Conservation (phyloP, 176 grass and related monocot species). For the Carex cristatella region DNA sequence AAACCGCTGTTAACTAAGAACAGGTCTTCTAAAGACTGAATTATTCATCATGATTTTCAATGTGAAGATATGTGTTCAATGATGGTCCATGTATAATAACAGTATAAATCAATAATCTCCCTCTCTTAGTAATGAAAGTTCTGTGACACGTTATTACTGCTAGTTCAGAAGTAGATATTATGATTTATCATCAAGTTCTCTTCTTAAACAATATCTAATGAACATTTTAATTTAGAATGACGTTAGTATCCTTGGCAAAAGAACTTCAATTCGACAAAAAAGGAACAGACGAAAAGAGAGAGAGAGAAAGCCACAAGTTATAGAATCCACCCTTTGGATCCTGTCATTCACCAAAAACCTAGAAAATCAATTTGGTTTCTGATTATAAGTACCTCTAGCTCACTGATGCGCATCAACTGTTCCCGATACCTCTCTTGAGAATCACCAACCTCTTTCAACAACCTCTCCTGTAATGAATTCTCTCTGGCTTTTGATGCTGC, state of each 20-base stretch:
- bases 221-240: not conserved
- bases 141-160: not conserved
- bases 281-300: not conserved
- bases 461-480: slow-evolving; percentile 56
- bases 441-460: slow-evolving; percentile 66
- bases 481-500: slow-evolving; percentile 76
- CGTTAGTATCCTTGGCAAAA: not conserved
- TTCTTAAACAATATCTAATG: not conserved
- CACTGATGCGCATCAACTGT: slow-evolving; percentile 61
- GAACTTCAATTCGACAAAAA: not conserved
- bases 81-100: not conserved
- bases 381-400: slow-evolving; percentile 54
- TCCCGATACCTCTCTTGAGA: slow-evolving; percentile 53
- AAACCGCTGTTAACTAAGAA: not conserved
- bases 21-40: not conserved
- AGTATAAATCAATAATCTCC: not conserved
- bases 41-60: not conserved
- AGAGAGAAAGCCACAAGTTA: not conserved
- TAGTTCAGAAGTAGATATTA: not conserved
- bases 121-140: not conserved
- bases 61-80: not conserved
- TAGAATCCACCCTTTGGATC: not conserved
- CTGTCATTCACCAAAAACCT: not conserved
- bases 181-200: not conserved
- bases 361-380: not conserved